phyloP scores from a whole-genome alignment of 2,329 filamentous ascomycete species.

The Penicillium sclerotigenum region DNA sequence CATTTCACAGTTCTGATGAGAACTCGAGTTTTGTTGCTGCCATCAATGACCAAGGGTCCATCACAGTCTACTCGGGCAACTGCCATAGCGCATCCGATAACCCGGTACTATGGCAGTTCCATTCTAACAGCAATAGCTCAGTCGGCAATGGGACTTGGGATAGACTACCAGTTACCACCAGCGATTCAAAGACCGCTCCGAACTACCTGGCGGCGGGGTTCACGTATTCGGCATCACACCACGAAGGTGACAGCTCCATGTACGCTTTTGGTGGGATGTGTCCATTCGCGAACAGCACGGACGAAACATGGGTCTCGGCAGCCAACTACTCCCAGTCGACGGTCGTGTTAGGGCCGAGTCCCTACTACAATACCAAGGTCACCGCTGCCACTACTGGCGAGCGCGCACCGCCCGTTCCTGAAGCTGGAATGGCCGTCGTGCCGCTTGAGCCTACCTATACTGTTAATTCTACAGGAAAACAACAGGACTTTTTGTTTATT shows the following conservation, averaged over 20 bases:
- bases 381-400: conserved; percentile 44
- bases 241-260: conserved; percentile 49
- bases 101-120: conserved; percentile 66
- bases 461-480: conserved; percentile 62
- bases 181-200: conserved; percentile 40
- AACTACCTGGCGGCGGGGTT: conserved; percentile 61
- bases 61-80: conserved; percentile 71
- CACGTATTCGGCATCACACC: conserved; percentile 58
- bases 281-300: conserved; percentile 48
- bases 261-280: conserved; percentile 94
- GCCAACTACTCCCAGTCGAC: conserved; percentile 80
- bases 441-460: conserved; percentile 67
- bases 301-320: conserved; percentile 60
- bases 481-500: conserved; percentile 74
- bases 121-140: conserved; percentile 43
- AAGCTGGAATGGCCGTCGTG: conserved; percentile 85
- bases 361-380: conserved; percentile 40
- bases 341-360: conserved; percentile 53
- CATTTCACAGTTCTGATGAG: conserved; percentile 41
- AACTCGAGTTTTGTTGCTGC: conserved; percentile 66
- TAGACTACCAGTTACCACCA: conserved; percentile 39
- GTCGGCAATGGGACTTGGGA: conserved; percentile 57
- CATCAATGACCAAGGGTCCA: conserved; percentile 63
- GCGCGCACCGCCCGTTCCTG: conserved; percentile 67
- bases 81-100: conserved; percentile 57